Percentiles rank a stretch among this genome's conserved stretches.
These are phyloP conservation scores for Flaveria trinervia DNA, from an alignment of 129 eudicot species.

Conservation along the genomic window DNA sequence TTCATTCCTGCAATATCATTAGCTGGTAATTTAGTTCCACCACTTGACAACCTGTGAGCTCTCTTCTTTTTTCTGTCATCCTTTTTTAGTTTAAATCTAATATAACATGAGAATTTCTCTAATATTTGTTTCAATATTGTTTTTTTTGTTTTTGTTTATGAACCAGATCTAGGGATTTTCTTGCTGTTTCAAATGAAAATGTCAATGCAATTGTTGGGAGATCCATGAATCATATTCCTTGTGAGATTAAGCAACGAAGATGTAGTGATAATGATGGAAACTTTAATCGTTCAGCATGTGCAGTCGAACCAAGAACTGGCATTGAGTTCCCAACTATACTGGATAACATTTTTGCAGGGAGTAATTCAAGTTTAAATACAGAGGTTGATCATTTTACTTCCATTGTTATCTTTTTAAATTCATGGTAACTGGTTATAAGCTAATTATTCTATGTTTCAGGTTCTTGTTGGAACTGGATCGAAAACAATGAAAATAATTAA, in stretches of 20 bases:
- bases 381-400: constrained; percentile 54
- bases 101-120: neutral
- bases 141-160: constrained; percentile 7
- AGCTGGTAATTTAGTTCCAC: constrained; percentile 70
- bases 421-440: neutral
- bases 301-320: constrained; percentile 83
- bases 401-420: constrained; percentile 3
- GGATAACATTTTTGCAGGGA: constrained; percentile 53
- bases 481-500: constrained; percentile 74
- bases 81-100: neutral
- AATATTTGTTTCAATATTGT: neutral
- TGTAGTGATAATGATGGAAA: constrained; percentile 43
- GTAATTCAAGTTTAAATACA: constrained; percentile 52
- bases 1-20: constrained; percentile 59
- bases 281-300: constrained; percentile 45
- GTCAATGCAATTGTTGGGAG: constrained; percentile 39
- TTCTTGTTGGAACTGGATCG: constrained; percentile 99
- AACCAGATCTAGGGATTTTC: constrained; percentile 48
- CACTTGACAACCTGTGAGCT: constrained; percentile 65
- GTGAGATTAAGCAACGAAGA: constrained; percentile 55
- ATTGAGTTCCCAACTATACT: constrained; percentile 79
- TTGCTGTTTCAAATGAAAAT: constrained; percentile 59
- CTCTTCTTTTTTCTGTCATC: neutral
- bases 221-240: constrained; percentile 51
- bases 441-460: constrained; percentile 45